Evolutionary conservation across 768 basidiomycete species (phyloP).

Genomic region (Mrakia hoshinonis): DNA sequence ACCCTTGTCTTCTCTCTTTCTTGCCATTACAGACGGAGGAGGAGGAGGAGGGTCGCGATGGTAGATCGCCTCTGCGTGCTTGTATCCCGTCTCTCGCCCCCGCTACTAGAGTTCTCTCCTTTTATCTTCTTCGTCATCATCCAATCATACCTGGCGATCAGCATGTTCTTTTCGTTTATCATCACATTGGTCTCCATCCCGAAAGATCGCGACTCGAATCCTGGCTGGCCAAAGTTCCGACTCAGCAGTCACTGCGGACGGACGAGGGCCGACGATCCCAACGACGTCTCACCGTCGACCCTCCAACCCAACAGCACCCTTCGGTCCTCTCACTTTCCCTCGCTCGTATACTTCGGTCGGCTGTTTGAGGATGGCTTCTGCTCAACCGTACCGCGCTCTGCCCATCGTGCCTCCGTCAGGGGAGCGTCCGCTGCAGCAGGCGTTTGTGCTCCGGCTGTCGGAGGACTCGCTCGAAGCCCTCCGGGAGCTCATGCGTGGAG

Average conservation of each 20-base stretch:
- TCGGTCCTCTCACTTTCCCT: background rate
- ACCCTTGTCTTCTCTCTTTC: background rate
- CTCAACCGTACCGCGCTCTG: background rate
- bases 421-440: slow-evolving; percentile 4
- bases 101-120: slow-evolving; percentile 1
- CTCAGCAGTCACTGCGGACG: too few species aligned
- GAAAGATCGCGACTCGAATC: too few species aligned
- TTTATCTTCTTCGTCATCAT: background rate
- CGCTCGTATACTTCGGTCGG: background rate
- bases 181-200: too few species aligned
- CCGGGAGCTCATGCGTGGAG: slow-evolving; percentile 7
- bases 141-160: background rate
- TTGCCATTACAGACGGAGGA: background rate
- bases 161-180: background rate
- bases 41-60: slow-evolving; percentile 5
- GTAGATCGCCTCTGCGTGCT: background rate
- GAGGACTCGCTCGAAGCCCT: slow-evolving; percentile 14
- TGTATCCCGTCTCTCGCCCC: background rate
- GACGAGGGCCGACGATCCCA: too few species aligned
- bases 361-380: background rate
- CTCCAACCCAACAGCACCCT: background rate
- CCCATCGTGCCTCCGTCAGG: slow-evolving; percentile 15
- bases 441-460: slow-evolving; percentile 20
- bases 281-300: background rate
- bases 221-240: too few species aligned